Base-by-base conservation (phyloP, 768 basidiomycete genomes). In the Kwoniella dendrophila region DNA sequence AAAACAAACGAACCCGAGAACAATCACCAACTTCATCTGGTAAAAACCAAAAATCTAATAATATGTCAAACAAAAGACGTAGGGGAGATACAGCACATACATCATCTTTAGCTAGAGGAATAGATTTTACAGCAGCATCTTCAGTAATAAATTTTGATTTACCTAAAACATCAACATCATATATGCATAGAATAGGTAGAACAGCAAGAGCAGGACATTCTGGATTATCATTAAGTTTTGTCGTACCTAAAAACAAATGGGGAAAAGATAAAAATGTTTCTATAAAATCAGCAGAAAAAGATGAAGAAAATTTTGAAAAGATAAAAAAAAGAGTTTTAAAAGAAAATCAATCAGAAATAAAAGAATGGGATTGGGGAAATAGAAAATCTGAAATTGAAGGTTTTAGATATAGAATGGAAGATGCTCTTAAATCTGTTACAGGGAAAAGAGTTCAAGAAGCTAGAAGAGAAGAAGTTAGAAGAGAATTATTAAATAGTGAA, bases 111-210 rank as follows among this genome's bases (percentile, higher is more conserved):
- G 92, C 92, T 0, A 89, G 96, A 47, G 96, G 96, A 2, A 87
- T 98, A 60, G 96, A 99, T 80, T 99, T 99, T 78, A 84, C 97
- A 64, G 90, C 96, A 68, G 96, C 98, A 57, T 87, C 93, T 10
- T 97, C 94, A 70, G 95, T 99, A 2, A 85, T 99, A 77, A 99
- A 99, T 82, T 99, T 98, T 79, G 96, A 99, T 79, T 84, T 98
- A n/a, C 96, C 96, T 0, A 82, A 86, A 0, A 88, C 92, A 0
- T 84, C 90, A 3, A 87, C 87, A 18, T 85, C 92, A 12, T 99
- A 99, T 75, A 93, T 90, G 0, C 96, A 99, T 77, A 88, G 96
- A 50, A 89, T 98, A 16, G 96, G 96, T 12, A 87, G 96, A 26
- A 99, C 96, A 0, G 96, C 96, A 14, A 90, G 96, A 22, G 96